These are phyloP conservation scores for Alternaria alternata DNA, from an alignment of 2,329 filamentous ascomycete species.

Conservation along the genomic window DNA sequence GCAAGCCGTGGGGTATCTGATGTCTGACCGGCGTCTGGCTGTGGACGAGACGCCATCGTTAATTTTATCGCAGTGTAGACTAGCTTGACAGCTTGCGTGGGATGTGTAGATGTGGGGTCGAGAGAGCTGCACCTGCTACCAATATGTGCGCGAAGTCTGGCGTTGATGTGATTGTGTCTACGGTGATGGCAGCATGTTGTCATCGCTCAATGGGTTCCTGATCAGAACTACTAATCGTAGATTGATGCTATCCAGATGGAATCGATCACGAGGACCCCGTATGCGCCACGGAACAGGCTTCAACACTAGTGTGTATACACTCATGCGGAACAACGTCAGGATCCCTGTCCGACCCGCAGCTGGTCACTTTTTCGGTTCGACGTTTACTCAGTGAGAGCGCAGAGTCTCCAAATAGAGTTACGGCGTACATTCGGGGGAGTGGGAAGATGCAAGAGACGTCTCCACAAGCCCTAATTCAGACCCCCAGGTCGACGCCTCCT, in stretches of 20 bases:
- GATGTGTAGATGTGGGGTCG: neutral
- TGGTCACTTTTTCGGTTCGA: conserved; percentile 15
- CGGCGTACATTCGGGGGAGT: conserved; percentile 16
- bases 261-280: conserved; percentile 3
- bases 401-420: neutral
- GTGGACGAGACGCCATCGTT: neutral
- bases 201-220: neutral
- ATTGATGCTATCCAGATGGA: neutral
- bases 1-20: neutral
- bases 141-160: neutral
- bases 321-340: neutral
- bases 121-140: neutral
- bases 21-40: neutral
- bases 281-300: neutral
- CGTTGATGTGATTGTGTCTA: neutral
- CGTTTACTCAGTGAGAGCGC: neutral
- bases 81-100: neutral
- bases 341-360: neutral
- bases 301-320: conserved; percentile 10
- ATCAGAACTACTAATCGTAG: neutral
- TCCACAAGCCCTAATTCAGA: conserved; percentile 10
- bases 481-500: neutral
- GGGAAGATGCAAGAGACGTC: conserved; percentile 6
- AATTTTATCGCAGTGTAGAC: neutral
- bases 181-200: neutral